Evolutionary conservation across 2,329 filamentous ascomycete species (phyloP).

Genomic region (Ilyonectria robusta): DNA sequence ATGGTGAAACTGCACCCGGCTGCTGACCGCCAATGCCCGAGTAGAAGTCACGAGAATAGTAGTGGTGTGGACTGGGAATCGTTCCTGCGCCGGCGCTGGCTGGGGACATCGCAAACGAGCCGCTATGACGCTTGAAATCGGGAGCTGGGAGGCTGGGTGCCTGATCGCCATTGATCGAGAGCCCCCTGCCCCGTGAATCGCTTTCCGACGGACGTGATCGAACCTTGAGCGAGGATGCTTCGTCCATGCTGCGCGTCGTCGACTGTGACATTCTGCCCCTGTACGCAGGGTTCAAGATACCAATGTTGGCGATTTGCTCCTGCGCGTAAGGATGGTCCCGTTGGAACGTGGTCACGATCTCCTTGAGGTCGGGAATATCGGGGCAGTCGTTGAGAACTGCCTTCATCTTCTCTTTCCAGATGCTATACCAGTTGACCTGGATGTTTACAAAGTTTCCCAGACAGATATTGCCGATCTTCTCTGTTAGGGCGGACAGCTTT

Average conservation of each 20-base stretch:
- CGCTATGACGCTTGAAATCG: slow-evolving; percentile 78
- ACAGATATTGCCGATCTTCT: slow-evolving; percentile 86
- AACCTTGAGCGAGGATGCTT: slow-evolving; percentile 61
- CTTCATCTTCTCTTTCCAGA: slow-evolving; percentile 87
- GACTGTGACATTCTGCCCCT: slow-evolving; percentile 71
- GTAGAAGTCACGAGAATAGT: slow-evolving; percentile 66
- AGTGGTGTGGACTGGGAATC: slow-evolving; percentile 66
- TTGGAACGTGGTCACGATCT: slow-evolving; percentile 84
- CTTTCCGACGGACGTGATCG: slow-evolving; percentile 65
- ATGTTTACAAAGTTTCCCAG: slow-evolving; percentile 87
- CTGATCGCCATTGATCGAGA: slow-evolving; percentile 74
- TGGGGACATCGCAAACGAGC: slow-evolving; percentile 75
- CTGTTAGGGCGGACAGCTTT: slow-evolving; percentile 84
- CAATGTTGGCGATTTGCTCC: slow-evolving; percentile 77
- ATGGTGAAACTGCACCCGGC: slow-evolving; percentile 71
- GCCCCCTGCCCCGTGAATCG: slow-evolving; percentile 68
- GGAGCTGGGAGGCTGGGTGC: slow-evolving; percentile 75
- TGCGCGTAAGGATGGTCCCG: slow-evolving; percentile 85
- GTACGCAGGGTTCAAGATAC: slow-evolving; percentile 83
- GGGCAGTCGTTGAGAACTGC: slow-evolving; percentile 76
- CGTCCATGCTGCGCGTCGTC: slow-evolving; percentile 70
- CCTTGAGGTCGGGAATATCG: slow-evolving; percentile 75
- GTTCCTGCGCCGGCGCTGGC: slow-evolving; percentile 53
- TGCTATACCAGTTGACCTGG: slow-evolving; percentile 85
- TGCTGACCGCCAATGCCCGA: slow-evolving; percentile 44